Base-by-base conservation (phyloP, 2,329 filamentous ascomycete genomes). In the Epichloe bromicola region DNA sequence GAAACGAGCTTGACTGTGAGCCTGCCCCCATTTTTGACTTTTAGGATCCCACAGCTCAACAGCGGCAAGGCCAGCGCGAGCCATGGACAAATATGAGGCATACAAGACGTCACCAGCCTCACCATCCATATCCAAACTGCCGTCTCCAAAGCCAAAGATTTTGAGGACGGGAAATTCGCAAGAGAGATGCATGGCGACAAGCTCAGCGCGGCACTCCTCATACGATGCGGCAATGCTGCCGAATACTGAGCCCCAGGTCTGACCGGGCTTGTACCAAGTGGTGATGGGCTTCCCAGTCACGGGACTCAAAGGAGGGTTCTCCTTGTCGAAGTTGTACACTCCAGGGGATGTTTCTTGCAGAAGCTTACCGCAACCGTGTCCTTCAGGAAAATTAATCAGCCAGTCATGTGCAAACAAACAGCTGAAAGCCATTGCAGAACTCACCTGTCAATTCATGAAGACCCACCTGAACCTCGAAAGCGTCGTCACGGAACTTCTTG, bases 1-100 rank as follows among this genome's bases (percentile, higher is more conserved):
- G 70, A 89, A 96, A 11, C 90, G 85, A 20, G 89, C 90, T 68
- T 95, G 88, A 69, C 88, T 94, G 64, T 95, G 89, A 56, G 86
- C 79, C 67, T 95, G 90, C 8, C 90, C 90, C 90, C 90, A 95
- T 71, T 95, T 95, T 57, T 82, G 76, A 59, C 78, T 83, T 71
- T 90, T 90, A 5, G 89, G 89, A 61, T 96, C 89, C 89, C 89
- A 97, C 75, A 93, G 88, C 65, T 97, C 91, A 20, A 97, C 76
- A 1, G 90, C 86, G 5, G 83, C 80, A 43, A 98, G 74, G 54
- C 93, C 93, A n/a, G 89, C 88, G 38, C 90, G 82, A 14, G 93
- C 93, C 91, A 98, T 97, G 58, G 83, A 82, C 10, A 98, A 78
- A 66, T 97, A 98, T 2, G 86, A 83, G 0, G 83, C 82, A 61